A percentile compares a stretch with the other conserved stretches of the same genome.
phyloP scores from a whole-genome alignment of 2,329 filamentous ascomycete genomes.

The Diaporthe eres region DNA sequence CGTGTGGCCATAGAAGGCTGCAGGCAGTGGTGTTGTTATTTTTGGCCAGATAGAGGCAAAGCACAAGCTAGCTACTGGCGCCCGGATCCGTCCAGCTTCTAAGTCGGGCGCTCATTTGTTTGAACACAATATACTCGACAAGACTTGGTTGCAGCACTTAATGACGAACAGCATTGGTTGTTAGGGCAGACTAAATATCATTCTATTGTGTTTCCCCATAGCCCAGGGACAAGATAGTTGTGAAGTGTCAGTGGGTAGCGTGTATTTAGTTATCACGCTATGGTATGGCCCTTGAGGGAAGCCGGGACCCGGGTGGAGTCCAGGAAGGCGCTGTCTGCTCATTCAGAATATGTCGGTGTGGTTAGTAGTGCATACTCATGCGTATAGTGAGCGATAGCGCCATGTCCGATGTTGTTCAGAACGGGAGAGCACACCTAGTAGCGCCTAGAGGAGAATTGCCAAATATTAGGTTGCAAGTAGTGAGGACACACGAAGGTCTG shows the following conservation, averaged over 20 bases:
- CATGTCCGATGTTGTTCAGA: not conserved
- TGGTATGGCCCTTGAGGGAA: not conserved
- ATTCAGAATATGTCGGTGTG: not conserved
- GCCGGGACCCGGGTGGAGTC: no score
- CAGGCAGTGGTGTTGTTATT: no score
- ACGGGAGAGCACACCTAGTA: not conserved
- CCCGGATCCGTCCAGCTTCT: not conserved
- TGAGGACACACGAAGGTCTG: not conserved
- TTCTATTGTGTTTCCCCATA: not conserved
- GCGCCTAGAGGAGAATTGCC: not conserved
- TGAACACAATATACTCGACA: not conserved
- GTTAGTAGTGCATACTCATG: not conserved
- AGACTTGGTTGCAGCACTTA: not conserved
- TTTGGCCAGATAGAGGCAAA: not conserved
- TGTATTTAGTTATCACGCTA: not conserved
- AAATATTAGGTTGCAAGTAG: not conserved
- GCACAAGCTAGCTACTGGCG: not conserved
- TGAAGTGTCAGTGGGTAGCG: not conserved
- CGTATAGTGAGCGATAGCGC: not conserved
- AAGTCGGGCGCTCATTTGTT: not conserved
- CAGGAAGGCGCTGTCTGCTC: not conserved
- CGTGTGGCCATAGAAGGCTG: not conserved
- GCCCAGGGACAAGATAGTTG: not conserved
- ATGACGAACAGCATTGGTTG: not conserved
- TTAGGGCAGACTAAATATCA: not conserved